Evolutionary conservation across 179 eudicot species (phyloP), one percentile per base, ranked within the genome.

Genomic region (Silene noctiflora): DNA sequence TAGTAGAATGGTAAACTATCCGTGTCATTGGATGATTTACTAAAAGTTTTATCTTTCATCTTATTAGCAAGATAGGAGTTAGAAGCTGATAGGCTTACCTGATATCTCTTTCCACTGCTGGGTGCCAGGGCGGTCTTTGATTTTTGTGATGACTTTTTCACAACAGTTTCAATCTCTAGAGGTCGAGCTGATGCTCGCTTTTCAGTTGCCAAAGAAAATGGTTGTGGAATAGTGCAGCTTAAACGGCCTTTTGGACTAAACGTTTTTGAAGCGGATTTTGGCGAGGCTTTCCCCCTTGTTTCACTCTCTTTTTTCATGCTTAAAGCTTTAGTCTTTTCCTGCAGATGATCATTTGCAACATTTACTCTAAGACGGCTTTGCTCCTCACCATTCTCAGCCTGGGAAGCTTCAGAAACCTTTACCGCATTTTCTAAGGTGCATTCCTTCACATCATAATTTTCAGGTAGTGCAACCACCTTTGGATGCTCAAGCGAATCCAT

Each of bases 121-220:
- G 46, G 82, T 27, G 80, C 71, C 55, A 74, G 81, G 19, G 75
- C 58, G 63, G 63, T 76, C 82, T 84, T 88, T 48, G 81, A 25
- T 51, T 78, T 85, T 63, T 53, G 65, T 16, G 84, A 71, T 48
- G 85, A n/a, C 79, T 82, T 88, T 72, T 70, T 77, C 72, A 71
- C 78, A 76, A 75, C 74, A 84, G 83, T 71, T 74, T 89, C 89
- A 56, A 61, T 61, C 66, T 86, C 88, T 74, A 35, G 64, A 72
- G 87, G 85, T n/a, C 88, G 98, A 80, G 75, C 68, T 24, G 84
- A 84, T 67, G 97, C 96, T 48, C 97, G 92, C 77, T 84, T 91
- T 81, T 91, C 97, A 74, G 96, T 93, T 70, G 94, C 95, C 83
- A 93, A 82, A 81, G 95, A 85, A 90, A 93, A 91, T 77, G 96